phyloP scores from a whole-genome alignment of 2,329 filamentous ascomycete species.

The Aspergillus sp. region DNA sequence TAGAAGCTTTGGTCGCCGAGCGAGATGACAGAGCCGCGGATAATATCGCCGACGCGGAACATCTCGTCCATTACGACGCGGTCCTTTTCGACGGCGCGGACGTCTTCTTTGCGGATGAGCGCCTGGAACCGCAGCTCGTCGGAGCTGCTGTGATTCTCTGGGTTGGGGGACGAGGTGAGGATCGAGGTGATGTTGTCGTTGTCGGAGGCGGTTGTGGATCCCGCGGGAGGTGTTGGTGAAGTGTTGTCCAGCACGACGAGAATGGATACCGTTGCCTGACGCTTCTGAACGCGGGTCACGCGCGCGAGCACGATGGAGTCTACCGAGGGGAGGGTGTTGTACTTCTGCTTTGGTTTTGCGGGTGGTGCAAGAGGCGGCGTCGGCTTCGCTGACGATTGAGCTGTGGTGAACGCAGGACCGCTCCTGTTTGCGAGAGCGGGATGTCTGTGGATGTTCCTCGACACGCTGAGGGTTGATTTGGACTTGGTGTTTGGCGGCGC shows the following conservation, averaged over 20 bases:
- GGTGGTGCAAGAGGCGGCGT: no score
- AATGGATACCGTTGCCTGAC: slow-evolving; percentile 78
- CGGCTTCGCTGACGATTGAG: background rate
- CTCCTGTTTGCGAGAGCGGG: no score
- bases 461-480: slow-evolving; percentile 33
- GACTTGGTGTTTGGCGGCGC: slow-evolving; percentile 24
- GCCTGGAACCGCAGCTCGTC: slow-evolving; percentile 68
- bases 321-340: slow-evolving; percentile 72
- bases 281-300: slow-evolving; percentile 74
- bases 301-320: slow-evolving; percentile 71
- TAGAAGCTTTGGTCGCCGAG: slow-evolving; percentile 91
- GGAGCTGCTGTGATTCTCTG: slow-evolving; percentile 37
- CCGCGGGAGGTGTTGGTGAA: slow-evolving; percentile 10
- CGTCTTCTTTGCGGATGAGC: slow-evolving; percentile 78
- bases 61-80: slow-evolving; percentile 83
- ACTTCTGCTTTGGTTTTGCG: slow-evolving; percentile 36
- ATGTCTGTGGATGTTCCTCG: slow-evolving; percentile 7
- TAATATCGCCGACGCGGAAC: slow-evolving; percentile 87
- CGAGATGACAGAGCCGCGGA: slow-evolving; percentile 78
- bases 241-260: slow-evolving; percentile 60
- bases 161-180: slow-evolving; percentile 29
- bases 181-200: slow-evolving; percentile 31
- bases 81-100: slow-evolving; percentile 91
- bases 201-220: slow-evolving; percentile 18
- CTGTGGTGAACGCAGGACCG: background rate